Base-by-base conservation (phyloP, 1,284 basidiomycete genomes). In the Ganoderma lucidum region DNA sequence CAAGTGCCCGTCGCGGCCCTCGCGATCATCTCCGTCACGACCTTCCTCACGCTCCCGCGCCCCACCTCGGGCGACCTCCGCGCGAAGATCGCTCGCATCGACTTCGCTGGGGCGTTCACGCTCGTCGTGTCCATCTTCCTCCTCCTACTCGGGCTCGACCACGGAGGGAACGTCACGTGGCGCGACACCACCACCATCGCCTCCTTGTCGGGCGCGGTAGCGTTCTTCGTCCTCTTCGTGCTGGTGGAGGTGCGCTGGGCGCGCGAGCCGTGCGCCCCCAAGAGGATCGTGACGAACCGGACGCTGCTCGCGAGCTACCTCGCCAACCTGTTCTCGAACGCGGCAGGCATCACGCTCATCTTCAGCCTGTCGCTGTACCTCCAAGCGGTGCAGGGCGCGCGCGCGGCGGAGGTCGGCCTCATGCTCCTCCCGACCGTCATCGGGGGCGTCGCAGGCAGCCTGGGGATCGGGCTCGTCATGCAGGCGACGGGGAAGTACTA, bases 401-500 rank as follows among this genome's bases (percentile, higher is more conserved):
- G 81, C 30, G 85, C 88, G 2, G 81, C 83, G 0, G 78, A 85
- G 73, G 84, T 86, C 0, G 86, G 89, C 0, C 66, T 88, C 39
- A 85, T 83, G 77, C 80, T 91, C 6, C 76, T 90, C 14, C 81
- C 88, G 15, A 76, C 78, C 12, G 83, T 90, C 30, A 61, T 85
- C 28, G 83, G 81, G 6, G 82, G 81, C 17, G 82, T 89, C 5
- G 61, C 76, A 1, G 89, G 88, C 0, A 88, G 87, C 64, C 78
- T 90, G 8, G 64, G 73, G 6, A 84, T 86, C 5, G 89, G 89
- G 0, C 72, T 90, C 56, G 77, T 84, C 32, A 90, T 90, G 76
- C 88, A 90, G 77, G 75, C 81, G 1, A 89, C 87, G 9, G 90
- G 89, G 6, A 86, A 84, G 74, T 90, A 86, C 70, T 89, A 88